phyloP scores from a whole-genome alignment of 2,329 filamentous ascomycete species.

The Dryadomyces sulphureus region DNA sequence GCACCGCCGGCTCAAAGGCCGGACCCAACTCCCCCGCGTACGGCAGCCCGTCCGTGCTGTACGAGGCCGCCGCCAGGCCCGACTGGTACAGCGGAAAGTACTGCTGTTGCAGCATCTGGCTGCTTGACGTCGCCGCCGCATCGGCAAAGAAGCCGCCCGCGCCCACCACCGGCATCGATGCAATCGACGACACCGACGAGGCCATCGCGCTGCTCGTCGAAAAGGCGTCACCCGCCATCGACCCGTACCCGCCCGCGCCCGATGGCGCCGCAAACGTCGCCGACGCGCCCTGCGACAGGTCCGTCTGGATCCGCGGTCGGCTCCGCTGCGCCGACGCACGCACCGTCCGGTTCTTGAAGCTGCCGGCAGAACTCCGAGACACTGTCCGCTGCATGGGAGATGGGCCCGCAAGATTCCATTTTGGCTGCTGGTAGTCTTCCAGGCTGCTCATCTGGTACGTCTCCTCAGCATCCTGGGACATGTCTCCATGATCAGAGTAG shows the following conservation, averaged over 20 bases:
- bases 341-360: conserved; percentile 28
- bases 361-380: conserved; percentile 28
- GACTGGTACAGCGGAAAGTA: conserved; percentile 36
- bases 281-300: conserved; percentile 29
- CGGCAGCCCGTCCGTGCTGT: conserved; percentile 30
- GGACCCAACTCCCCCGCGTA: conserved; percentile 26
- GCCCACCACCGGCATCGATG: conserved; percentile 1
- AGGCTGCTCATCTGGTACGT: conserved; percentile 18
- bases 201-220: not conserved
- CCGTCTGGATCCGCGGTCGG: conserved; percentile 28
- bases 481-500: conserved; percentile 34
- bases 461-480: conserved; percentile 36
- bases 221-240: conserved; percentile 33
- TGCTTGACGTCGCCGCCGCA: conserved; percentile 17
- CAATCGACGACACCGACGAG: not conserved
- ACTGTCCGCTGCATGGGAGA: conserved; percentile 30
- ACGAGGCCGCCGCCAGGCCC: conserved; percentile 28
- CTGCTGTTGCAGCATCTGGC: conserved; percentile 30
- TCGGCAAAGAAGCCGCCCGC: conserved; percentile 22
- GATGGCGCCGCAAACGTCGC: conserved; percentile 13
- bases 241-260: conserved; percentile 21
- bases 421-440: conserved; percentile 8
- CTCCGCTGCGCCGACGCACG: conserved; percentile 27
- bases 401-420: conserved; percentile 31
- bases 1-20: conserved; percentile 18